Base-by-base conservation (phyloP, 345 rosid species). In the Euclidium syriacum region DNA sequence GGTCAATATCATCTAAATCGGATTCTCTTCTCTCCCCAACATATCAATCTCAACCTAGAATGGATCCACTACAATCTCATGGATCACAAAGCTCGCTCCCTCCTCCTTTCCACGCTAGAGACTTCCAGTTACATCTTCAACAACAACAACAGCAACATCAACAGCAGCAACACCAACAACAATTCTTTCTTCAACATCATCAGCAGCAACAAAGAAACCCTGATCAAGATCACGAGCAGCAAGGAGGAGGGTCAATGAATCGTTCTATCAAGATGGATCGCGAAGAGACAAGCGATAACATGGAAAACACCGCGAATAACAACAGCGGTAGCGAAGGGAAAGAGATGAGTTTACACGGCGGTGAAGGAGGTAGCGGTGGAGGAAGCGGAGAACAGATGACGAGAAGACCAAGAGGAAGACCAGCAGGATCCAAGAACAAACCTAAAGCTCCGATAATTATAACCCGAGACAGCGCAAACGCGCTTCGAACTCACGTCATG, bases 371-470 rank as follows among this genome's bases (percentile, higher is more conserved):
- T 14, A 36, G 72, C 0, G 74, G 77, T 0, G 86, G 74, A 46
- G 87, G 82, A 43, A 73, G 73, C 5, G 69, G 90, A 83, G 78
- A 78, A 79, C 68, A 76, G 68, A 77, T 82, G 61, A 75, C 75
- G 0, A 78, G 97, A 74, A 73, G 97, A 29, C 85, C 95, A 9
- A 64, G 99, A 60, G 99, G 99, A 19, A 73, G 99, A 60, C 99
- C 99, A 0, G 84, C 92, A 2, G 99, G 99, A 58, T 92, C 98
- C 68, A 92, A 89, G 69, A 92, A 92, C 85, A 92, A 83, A 68
- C 91, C 95, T 12, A 89, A 84, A 57, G 90, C 97, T 3, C 99
- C 99, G 2, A 84, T 94, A 42, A 87, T 94, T 71, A 85, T 94
- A 75, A 87, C 96, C 10, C 78, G 97, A 4, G 97, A 94, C 71